A percentile compares a stretch with the other conserved stretches of the same genome.
phyloP scores from a whole-genome alignment of 768 basidiomycete species.

The Suillus variegatus region DNA sequence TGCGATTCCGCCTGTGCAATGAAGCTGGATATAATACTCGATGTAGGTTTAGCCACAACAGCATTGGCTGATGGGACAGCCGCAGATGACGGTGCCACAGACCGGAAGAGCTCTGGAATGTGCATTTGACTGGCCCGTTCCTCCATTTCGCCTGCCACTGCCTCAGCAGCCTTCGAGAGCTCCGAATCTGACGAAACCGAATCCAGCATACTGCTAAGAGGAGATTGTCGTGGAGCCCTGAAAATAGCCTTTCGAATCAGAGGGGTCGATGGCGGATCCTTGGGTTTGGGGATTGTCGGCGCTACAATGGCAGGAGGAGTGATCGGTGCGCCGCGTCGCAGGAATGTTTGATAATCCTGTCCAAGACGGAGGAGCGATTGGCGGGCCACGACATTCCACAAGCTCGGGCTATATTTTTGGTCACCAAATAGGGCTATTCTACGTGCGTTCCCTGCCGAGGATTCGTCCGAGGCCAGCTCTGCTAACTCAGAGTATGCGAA shows the following conservation, averaged over 20 bases:
- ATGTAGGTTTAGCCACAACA: not conserved
- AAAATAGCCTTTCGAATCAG: slow-evolving; percentile 41
- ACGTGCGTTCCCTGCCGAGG: slow-evolving; percentile 40
- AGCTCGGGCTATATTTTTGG: slow-evolving; percentile 60
- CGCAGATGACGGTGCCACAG: slow-evolving; percentile 29
- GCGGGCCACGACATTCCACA: slow-evolving; percentile 64
- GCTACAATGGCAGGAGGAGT: slow-evolving; percentile 25
- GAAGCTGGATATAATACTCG: slow-evolving; percentile 5
- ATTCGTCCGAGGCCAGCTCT: slow-evolving; percentile 47
- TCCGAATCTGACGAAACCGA: slow-evolving; percentile 64
- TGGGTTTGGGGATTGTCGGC: slow-evolving; percentile 26
- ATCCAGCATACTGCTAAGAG: slow-evolving; percentile 52
- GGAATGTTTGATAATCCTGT: slow-evolving; percentile 65
- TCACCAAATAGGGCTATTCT: slow-evolving; percentile 66
- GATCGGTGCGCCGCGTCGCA: slow-evolving; percentile 54
- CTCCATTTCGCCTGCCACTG: slow-evolving; percentile 38
- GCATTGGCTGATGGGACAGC: not conserved
- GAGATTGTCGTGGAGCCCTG: slow-evolving; percentile 46
- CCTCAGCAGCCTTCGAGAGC: slow-evolving; percentile 51
- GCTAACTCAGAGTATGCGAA: slow-evolving; percentile 69
- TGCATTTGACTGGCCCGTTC: slow-evolving; percentile 28
- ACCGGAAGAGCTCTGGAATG: slow-evolving; percentile 53
- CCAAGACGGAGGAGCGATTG: slow-evolving; percentile 64
- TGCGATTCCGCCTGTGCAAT: slow-evolving; percentile 5
- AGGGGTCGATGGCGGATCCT: slow-evolving; percentile 35